Evolutionary conservation across 768 basidiomycete genomes (phyloP).

Genomic region (Tulasnella sp.): DNA sequence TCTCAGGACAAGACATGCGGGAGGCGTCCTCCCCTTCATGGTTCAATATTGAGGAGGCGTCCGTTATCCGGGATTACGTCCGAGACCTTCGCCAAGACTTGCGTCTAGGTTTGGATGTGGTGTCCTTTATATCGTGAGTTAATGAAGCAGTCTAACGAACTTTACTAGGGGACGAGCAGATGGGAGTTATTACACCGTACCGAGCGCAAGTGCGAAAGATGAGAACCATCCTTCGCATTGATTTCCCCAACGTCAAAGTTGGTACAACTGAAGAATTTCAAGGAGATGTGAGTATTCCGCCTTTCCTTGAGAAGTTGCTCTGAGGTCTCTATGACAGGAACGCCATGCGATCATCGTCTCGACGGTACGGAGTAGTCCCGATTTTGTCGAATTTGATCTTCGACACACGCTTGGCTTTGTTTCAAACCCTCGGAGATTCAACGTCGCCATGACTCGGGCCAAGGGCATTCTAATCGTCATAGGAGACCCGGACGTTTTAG

Average conservation of each 20-base stretch:
- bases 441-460: constrained; percentile 60
- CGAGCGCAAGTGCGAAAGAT: constrained; percentile 40
- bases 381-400: constrained; percentile 50
- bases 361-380: constrained; percentile 52
- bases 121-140: no score
- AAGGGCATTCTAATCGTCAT: constrained; percentile 61
- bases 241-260: constrained; percentile 34
- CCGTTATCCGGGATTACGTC: constrained; percentile 38
- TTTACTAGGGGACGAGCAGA: constrained; percentile 34
- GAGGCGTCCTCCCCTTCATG: constrained; percentile 41
- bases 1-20: constrained; percentile 37
- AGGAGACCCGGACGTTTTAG: constrained; percentile 56
- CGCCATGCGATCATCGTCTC: constrained; percentile 56
- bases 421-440: constrained; percentile 11
- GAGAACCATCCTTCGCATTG: constrained; percentile 32
- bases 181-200: constrained; percentile 44
- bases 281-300: constrained; percentile 38
- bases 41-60: constrained; percentile 42
- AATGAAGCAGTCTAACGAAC: background rate
- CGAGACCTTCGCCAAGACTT: constrained; percentile 32
- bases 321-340: constrained; percentile 40
- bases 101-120: background rate
- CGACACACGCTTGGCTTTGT: constrained; percentile 52
- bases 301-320: background rate
- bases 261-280: constrained; percentile 44